A percentile compares a stretch with the other conserved stretches of the same genome.
These are phyloP conservation scores for Tricholoma bakamatsutake DNA, from an alignment of 768 basidiomycete species.

Conservation along the genomic window DNA sequence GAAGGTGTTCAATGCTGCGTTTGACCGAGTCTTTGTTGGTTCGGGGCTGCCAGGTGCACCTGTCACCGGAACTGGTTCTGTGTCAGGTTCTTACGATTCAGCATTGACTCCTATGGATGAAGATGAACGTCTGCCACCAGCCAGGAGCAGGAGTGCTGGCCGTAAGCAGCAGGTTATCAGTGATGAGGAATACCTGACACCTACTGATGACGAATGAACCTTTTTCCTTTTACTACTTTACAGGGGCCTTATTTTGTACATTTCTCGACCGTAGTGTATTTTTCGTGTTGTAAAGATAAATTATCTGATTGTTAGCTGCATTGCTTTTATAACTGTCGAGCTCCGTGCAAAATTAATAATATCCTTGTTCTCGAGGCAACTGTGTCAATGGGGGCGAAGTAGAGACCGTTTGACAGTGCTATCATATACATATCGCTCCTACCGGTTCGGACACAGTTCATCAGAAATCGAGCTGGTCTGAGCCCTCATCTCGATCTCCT, in stretches of 20 bases:
- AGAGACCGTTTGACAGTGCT: too few species aligned
- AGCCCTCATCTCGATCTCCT: too few species aligned
- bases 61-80: constrained; percentile 28
- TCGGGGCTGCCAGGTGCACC: constrained; percentile 75
- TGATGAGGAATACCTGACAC: constrained; percentile 67
- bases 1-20: constrained; percentile 73
- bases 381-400: too few species aligned
- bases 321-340: too few species aligned
- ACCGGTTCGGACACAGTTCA: too few species aligned
- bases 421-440: too few species aligned
- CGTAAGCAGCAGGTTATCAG: constrained; percentile 74
- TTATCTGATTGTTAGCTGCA: background rate
- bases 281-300: background rate
- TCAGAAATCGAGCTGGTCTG: too few species aligned
- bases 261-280: constrained; percentile 4
- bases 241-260: background rate
- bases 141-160: constrained; percentile 49
- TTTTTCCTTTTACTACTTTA: background rate
- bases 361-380: too few species aligned
- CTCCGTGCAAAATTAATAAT: too few species aligned
- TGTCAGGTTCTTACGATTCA: constrained; percentile 53
- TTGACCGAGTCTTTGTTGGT: constrained; percentile 56
- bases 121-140: constrained; percentile 56
- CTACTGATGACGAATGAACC: constrained; percentile 63
- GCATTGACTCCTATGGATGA: constrained; percentile 81